Evolutionary conservation across 2,329 filamentous ascomycete species (phyloP), one percentile per base, ranked within the genome.

Genomic region (Dryadomyces sulphureus): DNA sequence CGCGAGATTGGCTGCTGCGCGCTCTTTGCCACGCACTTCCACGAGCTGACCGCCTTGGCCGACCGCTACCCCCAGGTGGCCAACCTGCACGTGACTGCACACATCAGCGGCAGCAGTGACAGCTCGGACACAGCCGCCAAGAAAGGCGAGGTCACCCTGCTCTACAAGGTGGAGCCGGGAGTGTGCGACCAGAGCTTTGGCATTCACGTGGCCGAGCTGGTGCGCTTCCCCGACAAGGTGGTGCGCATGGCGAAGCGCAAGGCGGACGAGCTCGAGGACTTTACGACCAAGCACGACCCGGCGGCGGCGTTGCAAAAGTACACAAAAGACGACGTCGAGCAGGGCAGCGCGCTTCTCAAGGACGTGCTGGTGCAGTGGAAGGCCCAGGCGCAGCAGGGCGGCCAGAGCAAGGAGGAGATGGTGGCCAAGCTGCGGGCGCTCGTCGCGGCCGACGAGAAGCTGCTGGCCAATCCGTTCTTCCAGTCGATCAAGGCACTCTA

Each of bases 231-330:
- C 0, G 81, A 87, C 55, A 98, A 98, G 66, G 93, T 98, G 16
- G 84, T 98, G 50, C 87, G 88, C 52, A 98, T 98, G 93, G 92
- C 92, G n/a, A 94, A 94, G 66, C 78, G 92, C 55, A 98, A 98
- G 68, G 92, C 92, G 0, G 92, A 96, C 62, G 93, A 98, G 69
- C 72, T 98, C 32, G 92, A 98, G 62, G 92, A 98, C 61, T 98
- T 98, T 56, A 84, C 84, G 0, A 76, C 76, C 43, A 89, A 88
- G 65, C 79, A 85, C 55, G 80, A 84, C 50, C 70, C 72, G 39
- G 57, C 62, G 3, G 38, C 47, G 41, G 55, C 63, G 17, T 63
- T 70, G 7, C 67, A 70, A 7, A 66, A 75, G 22, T 87, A 86
- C 59, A 83, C 75, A 52, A 88, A 87, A 56, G 75, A 88, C 52